Evolutionary conservation across 176 grass and related monocot species (phyloP).

Genomic region (Avena sativa): DNA sequence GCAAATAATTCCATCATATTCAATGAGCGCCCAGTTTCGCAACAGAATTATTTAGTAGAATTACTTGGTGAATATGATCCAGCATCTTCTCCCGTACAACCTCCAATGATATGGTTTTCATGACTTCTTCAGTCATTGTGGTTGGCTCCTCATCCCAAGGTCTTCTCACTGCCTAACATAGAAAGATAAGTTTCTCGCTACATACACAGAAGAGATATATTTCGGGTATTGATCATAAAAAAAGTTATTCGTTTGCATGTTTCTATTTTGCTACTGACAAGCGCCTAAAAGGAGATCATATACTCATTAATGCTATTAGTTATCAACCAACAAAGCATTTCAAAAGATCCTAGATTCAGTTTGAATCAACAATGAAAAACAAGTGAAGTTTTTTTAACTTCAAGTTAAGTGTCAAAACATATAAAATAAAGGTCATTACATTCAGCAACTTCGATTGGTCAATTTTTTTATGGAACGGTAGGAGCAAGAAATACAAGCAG

Average conservation of each 20-base stretch:
- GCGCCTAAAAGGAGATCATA: not conserved
- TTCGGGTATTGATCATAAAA: conserved; percentile 4
- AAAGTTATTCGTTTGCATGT: not conserved
- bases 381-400: not conserved
- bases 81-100: conserved; percentile 97
- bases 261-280: not conserved
- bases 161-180: conserved; percentile 85
- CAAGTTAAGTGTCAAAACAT: not conserved
- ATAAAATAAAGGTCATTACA: not conserved
- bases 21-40: conserved; percentile 35
- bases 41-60: conserved; percentile 16
- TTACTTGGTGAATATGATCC: conserved; percentile 94
- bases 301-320: not conserved
- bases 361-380: not conserved
- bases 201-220: conserved; percentile 44
- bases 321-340: conserved; percentile 2
- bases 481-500: not conserved
- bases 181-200: conserved; percentile 55
- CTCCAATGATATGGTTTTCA: conserved; percentile 92
- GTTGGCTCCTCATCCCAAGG: conserved; percentile 94
- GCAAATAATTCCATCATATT: conserved; percentile 38
- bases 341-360: not conserved
- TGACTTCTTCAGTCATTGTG: conserved; percentile 88
- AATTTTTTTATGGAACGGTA: conserved; percentile 5
- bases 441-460: not conserved